Percentiles rank a stretch among this genome's conserved stretches.
Evolutionary conservation across 257 asterid species (phyloP).

Genomic region (Ocimum tenuiflorum): DNA sequence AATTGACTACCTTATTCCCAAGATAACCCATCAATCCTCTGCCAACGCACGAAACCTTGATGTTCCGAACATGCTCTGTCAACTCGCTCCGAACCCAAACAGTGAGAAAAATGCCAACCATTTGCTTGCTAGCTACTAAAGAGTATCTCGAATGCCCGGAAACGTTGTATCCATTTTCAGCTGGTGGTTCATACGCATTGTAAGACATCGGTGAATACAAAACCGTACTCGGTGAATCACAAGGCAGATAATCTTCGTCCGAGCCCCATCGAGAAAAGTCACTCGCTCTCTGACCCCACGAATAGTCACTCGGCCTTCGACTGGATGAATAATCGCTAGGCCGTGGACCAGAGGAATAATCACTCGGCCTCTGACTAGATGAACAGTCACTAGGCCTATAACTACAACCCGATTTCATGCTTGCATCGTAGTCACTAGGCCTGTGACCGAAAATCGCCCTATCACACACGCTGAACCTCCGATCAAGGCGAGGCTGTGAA

Average conservation of each 20-base stretch:
- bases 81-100: neutral
- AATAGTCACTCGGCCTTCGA: neutral
- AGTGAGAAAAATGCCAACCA: neutral
- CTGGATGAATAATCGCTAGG: slow-evolving; percentile 18
- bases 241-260: neutral
- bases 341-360: neutral
- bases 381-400: slow-evolving; percentile 51
- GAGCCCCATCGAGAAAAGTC: neutral
- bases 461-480: slow-evolving; percentile 70
- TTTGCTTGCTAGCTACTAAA: neutral
- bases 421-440: slow-evolving; percentile 43
- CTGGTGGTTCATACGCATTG: neutral
- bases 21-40: neutral
- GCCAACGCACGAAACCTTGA: neutral
- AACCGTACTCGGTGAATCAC: neutral
- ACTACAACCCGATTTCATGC: slow-evolving; percentile 32
- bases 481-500: slow-evolving; percentile 54
- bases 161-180: neutral
- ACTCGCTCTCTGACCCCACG: neutral
- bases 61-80: neutral
- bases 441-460: slow-evolving; percentile 55
- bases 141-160: neutral
- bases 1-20: neutral
- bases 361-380: slow-evolving; percentile 14
- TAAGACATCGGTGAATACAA: neutral